These are phyloP conservation scores for Schwanniomyces polymorphus DNA, from an alignment of 805 yeast species.

Conservation along the genomic window DNA sequence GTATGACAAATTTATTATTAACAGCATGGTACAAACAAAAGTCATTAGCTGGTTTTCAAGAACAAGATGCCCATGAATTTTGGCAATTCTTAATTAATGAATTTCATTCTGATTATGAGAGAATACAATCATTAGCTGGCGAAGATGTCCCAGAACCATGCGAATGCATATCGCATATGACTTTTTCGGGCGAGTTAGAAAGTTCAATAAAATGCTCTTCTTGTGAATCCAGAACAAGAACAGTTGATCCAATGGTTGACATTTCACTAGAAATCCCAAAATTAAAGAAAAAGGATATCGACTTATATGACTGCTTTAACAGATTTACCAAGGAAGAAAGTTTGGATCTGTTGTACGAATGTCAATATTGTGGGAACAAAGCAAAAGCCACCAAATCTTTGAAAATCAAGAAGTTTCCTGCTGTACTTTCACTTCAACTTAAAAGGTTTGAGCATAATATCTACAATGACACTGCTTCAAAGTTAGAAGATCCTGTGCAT, in stretches of 20 bases:
- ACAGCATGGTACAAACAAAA: conserved; percentile 87
- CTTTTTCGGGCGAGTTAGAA: conserved; percentile 81
- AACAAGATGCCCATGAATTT: conserved; percentile 98
- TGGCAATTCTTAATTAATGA: conserved; percentile 90
- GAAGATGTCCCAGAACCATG: conserved; percentile 37
- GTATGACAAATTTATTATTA: conserved; percentile 76
- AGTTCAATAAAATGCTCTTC: conserved; percentile 74
- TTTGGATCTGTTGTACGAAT: conserved; percentile 71
- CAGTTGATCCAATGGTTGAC: conserved; percentile 89
- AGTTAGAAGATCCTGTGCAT: conserved; percentile 71
- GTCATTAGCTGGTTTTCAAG: conserved; percentile 90
- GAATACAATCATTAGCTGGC: conserved; percentile 11
- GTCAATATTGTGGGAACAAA: conserved; percentile 61
- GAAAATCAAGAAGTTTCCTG: conserved; percentile 66
- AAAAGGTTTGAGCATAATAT: conserved; percentile 72
- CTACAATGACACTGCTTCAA: conserved; percentile 50
- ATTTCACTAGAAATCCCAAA: conserved; percentile 70
- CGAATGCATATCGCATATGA: conserved; percentile 75
- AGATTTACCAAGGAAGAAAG: conserved; percentile 78
- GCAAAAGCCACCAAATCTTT: conserved; percentile 72
- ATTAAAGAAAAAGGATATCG: conserved; percentile 20
- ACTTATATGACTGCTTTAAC: conserved; percentile 64
- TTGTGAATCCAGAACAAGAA: conserved; percentile 64
- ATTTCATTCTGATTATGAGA: conserved; percentile 51
- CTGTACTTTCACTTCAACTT: conserved; percentile 79